These are phyloP conservation scores for Viola pubescens DNA, from an alignment of 441 rosid genomes.

Conservation along the genomic window DNA sequence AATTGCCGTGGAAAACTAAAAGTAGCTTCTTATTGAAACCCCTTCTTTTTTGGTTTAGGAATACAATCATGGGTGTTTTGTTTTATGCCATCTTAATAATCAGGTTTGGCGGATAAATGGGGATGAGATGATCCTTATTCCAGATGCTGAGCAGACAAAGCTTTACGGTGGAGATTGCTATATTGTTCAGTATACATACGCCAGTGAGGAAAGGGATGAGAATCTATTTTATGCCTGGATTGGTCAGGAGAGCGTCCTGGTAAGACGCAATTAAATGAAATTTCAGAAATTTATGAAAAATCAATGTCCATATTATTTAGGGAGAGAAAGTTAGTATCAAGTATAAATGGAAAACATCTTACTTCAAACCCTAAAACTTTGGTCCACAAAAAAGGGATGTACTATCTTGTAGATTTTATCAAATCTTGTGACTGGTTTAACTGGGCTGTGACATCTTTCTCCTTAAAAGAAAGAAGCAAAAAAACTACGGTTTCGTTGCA, in stretches of 20 bases:
- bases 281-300: neutral
- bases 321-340: neutral
- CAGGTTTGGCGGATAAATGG: slow-evolving; percentile 81
- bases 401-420: neutral
- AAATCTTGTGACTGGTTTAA: neutral
- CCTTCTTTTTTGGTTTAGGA: slow-evolving; percentile 4
- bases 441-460: neutral
- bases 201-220: slow-evolving; percentile 59
- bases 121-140: slow-evolving; percentile 43
- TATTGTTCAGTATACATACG: slow-evolving; percentile 68
- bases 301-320: neutral
- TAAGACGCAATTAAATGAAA: slow-evolving; percentile 13
- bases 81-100: slow-evolving; percentile 14
- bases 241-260: slow-evolving; percentile 60
- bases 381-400: neutral
- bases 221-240: slow-evolving; percentile 70
- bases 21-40: slow-evolving; percentile 26
- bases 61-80: slow-evolving; percentile 7
- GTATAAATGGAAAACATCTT: neutral
- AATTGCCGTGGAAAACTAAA: slow-evolving; percentile 69
- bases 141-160: slow-evolving; percentile 58
- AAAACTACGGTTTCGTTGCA: neutral
- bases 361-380: neutral
- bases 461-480: neutral
- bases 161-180: slow-evolving; percentile 87